Conservation (phyloP, 1,284 basidiomycete genomes). For the Anthracocystis setariae region DNA sequence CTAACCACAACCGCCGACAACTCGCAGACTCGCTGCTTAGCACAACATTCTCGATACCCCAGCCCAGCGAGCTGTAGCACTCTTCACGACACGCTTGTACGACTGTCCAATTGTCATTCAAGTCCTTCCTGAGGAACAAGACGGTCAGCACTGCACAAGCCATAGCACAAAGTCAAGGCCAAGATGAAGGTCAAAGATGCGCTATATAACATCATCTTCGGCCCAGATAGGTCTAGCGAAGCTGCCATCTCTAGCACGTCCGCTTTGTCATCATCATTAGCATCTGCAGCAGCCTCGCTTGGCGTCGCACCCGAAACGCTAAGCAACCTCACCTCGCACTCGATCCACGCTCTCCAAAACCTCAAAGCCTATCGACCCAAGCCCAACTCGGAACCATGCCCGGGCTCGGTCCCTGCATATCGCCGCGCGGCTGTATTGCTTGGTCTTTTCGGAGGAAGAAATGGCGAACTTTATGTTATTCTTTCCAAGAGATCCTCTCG, state of each 20-base stretch:
- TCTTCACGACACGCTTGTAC: no score
- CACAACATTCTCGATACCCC: no score
- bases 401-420: slow-evolving; percentile 54
- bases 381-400: slow-evolving; percentile 52
- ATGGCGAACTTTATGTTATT: slow-evolving; percentile 62
- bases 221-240: slow-evolving; percentile 13
- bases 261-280: slow-evolving; percentile 3
- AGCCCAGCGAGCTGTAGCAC: no score
- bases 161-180: background rate
- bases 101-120: background rate
- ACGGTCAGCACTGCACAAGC: background rate
- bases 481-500: slow-evolving; percentile 49
- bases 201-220: slow-evolving; percentile 37
- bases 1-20: no score
- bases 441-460: slow-evolving; percentile 52
- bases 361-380: slow-evolving; percentile 31
- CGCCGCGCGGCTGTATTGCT: slow-evolving; percentile 63
- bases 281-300: slow-evolving; percentile 9
- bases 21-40: no score
- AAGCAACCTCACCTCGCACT: slow-evolving; percentile 24
- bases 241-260: slow-evolving; percentile 1
- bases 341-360: slow-evolving; percentile 44
- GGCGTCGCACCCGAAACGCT: slow-evolving; percentile 16
- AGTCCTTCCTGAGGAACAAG: background rate
- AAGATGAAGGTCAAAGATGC: slow-evolving; percentile 37